phyloP scores from a whole-genome alignment of 495 filamentous ascomycete species.

The Hypoxylon trugodes region DNA sequence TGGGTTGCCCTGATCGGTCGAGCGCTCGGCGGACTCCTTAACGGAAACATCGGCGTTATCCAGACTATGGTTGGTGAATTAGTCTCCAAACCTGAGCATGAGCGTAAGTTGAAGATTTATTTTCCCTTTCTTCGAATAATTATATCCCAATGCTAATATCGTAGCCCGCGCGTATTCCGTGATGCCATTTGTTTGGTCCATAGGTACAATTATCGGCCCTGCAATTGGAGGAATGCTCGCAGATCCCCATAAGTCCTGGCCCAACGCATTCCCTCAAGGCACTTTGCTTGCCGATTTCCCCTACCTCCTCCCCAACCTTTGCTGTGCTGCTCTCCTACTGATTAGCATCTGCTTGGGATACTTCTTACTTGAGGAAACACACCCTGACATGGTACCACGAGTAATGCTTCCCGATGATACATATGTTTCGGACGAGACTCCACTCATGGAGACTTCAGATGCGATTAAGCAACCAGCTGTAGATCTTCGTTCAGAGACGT shows the following conservation, averaged over 20 bases:
- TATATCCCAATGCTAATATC: conserved; percentile 38
- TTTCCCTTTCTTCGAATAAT: neutral
- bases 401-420: conserved; percentile 61
- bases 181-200: conserved; percentile 88
- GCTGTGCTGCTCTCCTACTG: conserved; percentile 75
- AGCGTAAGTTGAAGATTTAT: conserved; percentile 66
- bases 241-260: conserved; percentile 74
- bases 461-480: conserved; percentile 73
- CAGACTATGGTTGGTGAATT: conserved; percentile 93
- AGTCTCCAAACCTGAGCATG: conserved; percentile 79
- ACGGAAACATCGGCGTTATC: conserved; percentile 89
- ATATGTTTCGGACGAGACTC: conserved; percentile 68
- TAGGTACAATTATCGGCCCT: conserved; percentile 85
- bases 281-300: conserved; percentile 78
- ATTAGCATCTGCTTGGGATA: conserved; percentile 78
- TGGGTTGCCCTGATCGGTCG: conserved; percentile 79
- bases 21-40: conserved; percentile 79
- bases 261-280: conserved; percentile 66
- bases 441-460: conserved; percentile 75
- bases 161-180: conserved; percentile 80
- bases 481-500: conserved; percentile 76
- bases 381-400: conserved; percentile 77
- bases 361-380: conserved; percentile 79
- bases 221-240: conserved; percentile 82
- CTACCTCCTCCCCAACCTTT: conserved; percentile 83